Conservation (phyloP, 2,329 filamentous ascomycete genomes). For the Trichoderma hamatum region DNA sequence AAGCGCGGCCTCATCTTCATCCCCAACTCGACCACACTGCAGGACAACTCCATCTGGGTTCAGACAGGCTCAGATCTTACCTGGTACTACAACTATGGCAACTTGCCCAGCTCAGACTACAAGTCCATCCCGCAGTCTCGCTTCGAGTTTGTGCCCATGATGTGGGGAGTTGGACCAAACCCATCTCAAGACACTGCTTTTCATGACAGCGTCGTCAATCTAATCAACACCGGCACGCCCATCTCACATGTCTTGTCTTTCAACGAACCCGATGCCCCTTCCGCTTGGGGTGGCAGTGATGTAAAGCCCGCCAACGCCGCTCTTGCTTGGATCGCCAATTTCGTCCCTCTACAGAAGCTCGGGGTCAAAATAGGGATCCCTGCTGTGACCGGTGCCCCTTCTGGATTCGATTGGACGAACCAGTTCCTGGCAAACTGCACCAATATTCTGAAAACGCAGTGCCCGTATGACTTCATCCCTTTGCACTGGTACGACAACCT, state of each 20-base stretch:
- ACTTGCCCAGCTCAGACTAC: conserved; percentile 58
- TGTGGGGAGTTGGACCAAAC: conserved; percentile 64
- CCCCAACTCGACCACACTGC: conserved; percentile 55
- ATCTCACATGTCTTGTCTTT: conserved; percentile 71
- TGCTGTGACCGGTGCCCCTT: conserved; percentile 61
- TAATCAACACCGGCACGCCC: conserved; percentile 56
- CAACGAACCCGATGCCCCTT: conserved; percentile 73
- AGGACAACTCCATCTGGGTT: conserved; percentile 70
- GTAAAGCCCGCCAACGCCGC: conserved; percentile 65
- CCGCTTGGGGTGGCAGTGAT: conserved; percentile 62
- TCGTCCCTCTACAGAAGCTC: conserved; percentile 66
- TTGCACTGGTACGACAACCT: conserved; percentile 73
- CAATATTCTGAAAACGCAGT: conserved; percentile 40
- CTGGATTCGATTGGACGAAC: conserved; percentile 67
- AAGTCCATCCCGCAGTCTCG: conserved; percentile 51
- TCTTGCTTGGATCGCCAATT: conserved; percentile 68
- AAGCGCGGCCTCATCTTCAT: conserved; percentile 78
- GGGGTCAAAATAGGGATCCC: conserved; percentile 72
- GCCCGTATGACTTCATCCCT: conserved; percentile 65
- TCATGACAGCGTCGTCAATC: conserved; percentile 57
- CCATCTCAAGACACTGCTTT: conserved; percentile 60
- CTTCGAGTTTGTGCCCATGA: conserved; percentile 80
- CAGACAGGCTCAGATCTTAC: conserved; percentile 60
- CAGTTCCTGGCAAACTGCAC: conserved; percentile 68
- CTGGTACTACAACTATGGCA: conserved; percentile 84